These are phyloP conservation scores for Colletotrichum zoysiae DNA, from an alignment of 2,329 filamentous ascomycete species.

Conservation along the genomic window DNA sequence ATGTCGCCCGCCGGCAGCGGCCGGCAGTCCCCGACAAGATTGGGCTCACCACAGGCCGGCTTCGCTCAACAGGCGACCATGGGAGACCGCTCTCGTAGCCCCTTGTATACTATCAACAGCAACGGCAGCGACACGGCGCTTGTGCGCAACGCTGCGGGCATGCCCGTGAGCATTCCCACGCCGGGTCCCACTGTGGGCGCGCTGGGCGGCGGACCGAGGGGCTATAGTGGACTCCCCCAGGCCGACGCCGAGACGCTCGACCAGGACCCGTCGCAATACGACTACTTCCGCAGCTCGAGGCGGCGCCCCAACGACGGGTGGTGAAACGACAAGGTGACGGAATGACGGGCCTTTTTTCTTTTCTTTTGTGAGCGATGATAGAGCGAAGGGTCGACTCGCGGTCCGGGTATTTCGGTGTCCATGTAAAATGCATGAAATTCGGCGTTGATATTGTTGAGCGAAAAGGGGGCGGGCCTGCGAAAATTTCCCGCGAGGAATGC, in stretches of 20 bases:
- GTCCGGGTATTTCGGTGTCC: conserved; percentile 22
- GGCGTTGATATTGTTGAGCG: conserved; percentile 24
- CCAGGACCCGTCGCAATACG: conserved; percentile 64
- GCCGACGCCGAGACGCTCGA: conserved; percentile 56
- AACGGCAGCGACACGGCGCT: conserved; percentile 68
- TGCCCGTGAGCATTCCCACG: conserved; percentile 57
- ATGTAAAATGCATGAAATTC: conserved; percentile 34
- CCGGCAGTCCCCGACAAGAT: conserved; percentile 34
- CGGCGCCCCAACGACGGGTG: conserved; percentile 56
- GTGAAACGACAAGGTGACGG: conserved; percentile 44
- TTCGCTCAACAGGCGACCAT: conserved; percentile 38
- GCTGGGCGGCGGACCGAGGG: conserved; percentile 68
- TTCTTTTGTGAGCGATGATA: conserved; percentile 33
- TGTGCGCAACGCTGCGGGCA: conserved; percentile 65
- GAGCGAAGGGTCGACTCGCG: conserved; percentile 23
- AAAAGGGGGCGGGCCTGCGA: neutral
- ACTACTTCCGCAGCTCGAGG: conserved; percentile 65
- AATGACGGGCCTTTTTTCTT: conserved; percentile 6
- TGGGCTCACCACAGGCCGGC: conserved; percentile 28
- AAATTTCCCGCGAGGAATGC: neutral
- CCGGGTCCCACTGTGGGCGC: conserved; percentile 63
- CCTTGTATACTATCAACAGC: conserved; percentile 60
- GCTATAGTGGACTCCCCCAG: conserved; percentile 71
- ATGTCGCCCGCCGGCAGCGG: conserved; percentile 40
- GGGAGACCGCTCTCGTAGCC: conserved; percentile 54